Evolutionary conservation across 257 asterid species (phyloP), one percentile per base, ranked within the genome.

Genomic region (Nicotiana sylvestris): DNA sequence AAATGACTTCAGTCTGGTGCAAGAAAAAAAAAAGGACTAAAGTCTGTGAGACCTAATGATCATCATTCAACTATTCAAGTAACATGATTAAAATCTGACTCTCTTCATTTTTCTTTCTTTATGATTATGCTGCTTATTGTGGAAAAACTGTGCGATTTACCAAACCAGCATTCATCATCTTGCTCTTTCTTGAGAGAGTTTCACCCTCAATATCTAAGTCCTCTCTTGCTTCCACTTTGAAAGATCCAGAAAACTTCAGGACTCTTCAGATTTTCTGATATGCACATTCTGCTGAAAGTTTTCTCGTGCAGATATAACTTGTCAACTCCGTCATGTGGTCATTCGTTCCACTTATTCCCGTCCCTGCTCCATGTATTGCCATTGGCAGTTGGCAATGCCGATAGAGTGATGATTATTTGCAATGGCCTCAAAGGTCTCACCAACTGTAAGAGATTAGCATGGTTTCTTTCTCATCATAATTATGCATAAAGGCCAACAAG

Each of bases 31-130:
- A 43, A 0, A 43, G 49, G 51, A 43, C 51, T 43, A 15, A 16
- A n/a, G 78, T 70, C 60, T 70, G 21, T 70, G 78, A 70, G 5
- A 70, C 78, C 37, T 72, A 25, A 72, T 72, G 35, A 72, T 58
- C 78, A 72, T 12, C 39, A 72, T 72, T 25, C 78, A 72, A 72
- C 39, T 46, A 72, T 72, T 25, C 78, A 72, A 72, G 61, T 46
- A 27, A 74, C 80, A 74, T 74, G 9, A 49, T 67, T 1, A 66
- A 32, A 29, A 35, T 43, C 76, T 35, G 27, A 27, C 64, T 51
- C 78, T 6, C 49, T 49, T 74, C 80, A 49, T 17, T 74, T 68
- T 74, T 74, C 56, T 25, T 49, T 27, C 43, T 74, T 15, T 51
- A 27, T 29, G 29, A 1, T 65, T 51, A 27, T 74, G 64, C 80